A percentile compares a stretch with the other conserved stretches of the same genome.
Conservation (phyloP, 805 yeast species). For the Starmerella floris region DNA sequence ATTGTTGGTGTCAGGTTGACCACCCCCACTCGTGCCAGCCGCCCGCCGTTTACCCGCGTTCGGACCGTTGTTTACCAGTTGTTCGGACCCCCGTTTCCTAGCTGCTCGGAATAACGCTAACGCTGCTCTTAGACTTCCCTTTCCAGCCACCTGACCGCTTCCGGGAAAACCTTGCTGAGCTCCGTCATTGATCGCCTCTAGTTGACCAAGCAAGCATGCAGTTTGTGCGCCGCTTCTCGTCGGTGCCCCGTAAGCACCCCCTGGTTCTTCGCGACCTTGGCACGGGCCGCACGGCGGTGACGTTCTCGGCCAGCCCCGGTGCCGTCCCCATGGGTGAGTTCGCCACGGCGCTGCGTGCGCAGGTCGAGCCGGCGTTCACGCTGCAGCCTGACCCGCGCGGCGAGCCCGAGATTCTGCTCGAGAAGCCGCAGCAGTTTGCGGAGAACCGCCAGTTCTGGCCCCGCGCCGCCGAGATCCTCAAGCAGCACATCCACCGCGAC, state of each 20-base stretch:
- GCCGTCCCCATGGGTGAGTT: slow-evolving; percentile 23
- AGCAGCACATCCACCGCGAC: slow-evolving; percentile 22
- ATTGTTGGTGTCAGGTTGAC: no score
- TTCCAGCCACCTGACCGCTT: no score
- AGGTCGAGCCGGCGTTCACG: slow-evolving; percentile 16
- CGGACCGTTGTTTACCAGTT: no score
- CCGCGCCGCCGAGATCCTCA: slow-evolving; percentile 19
- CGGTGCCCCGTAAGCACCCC: slow-evolving; percentile 3
- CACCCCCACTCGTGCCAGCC: no score
- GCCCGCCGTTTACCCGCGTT: no score
- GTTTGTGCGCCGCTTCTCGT: not conserved
- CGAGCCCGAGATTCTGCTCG: slow-evolving; percentile 16
- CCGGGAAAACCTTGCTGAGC: no score
- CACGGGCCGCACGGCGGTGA: slow-evolving; percentile 7
- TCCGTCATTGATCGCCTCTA: no score
- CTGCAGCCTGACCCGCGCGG: slow-evolving; percentile 17
- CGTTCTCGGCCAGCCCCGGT: slow-evolving; percentile 18
- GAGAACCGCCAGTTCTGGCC: slow-evolving; percentile 21
- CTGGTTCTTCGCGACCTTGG: slow-evolving; percentile 5
- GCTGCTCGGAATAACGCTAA: no score
- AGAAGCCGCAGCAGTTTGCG: slow-evolving; percentile 14
- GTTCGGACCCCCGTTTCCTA: no score
- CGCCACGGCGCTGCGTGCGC: slow-evolving; percentile 9
- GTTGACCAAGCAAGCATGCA: no score
- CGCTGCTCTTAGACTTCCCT: no score